Evolutionary conservation across 2,329 filamentous ascomycete species (phyloP), one percentile per base, ranked within the genome.

Genomic region (Fusarium piperis): DNA sequence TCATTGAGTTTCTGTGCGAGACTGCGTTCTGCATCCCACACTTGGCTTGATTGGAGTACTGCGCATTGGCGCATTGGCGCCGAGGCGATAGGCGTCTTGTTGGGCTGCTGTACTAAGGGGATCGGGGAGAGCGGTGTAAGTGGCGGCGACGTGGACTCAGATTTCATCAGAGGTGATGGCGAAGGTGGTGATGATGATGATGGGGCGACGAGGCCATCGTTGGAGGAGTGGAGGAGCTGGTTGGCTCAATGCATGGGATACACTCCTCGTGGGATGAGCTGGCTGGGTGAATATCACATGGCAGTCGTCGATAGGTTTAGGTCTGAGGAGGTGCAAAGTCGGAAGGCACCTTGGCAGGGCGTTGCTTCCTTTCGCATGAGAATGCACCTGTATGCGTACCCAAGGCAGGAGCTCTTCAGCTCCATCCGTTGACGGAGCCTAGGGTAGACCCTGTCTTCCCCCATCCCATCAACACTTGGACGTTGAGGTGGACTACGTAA

Each of bases 131-230:
- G 59, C 62, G 57, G 68, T 56, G 65, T 72, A 55, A 60, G 69
- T 71, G 65, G 68, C 68, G 57, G 60, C 64, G 18, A 46, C 26
- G 58, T 39, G 44, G 38, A 30, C 36, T 33, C 53, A 33, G 59
- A 56, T 62, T 57, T 59, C 55, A 26, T 51, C 30, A 35, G 41
- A 60, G 20, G 33, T 59, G 68, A 41, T 71, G 51, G 35, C 55
- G 64, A 71, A 23, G 32, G 9, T 23, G 55, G 11, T 16, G 48
- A 41, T 62, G 64, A 71, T 71, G 59, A 68, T 71, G 59, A 68
- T 71, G 59, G 46, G 55, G 52, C 59, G 64, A 68, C 58, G 56
- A 70, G 55, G 20, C 63, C 38, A 30, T 58, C 36, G 39, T 44
- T 59, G 16, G 26, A 52, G 18, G 36, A 39, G 30, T 46, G 59